Conservation (phyloP, 768 basidiomycete genomes). For the Boletus pseudo-olivaceus region DNA sequence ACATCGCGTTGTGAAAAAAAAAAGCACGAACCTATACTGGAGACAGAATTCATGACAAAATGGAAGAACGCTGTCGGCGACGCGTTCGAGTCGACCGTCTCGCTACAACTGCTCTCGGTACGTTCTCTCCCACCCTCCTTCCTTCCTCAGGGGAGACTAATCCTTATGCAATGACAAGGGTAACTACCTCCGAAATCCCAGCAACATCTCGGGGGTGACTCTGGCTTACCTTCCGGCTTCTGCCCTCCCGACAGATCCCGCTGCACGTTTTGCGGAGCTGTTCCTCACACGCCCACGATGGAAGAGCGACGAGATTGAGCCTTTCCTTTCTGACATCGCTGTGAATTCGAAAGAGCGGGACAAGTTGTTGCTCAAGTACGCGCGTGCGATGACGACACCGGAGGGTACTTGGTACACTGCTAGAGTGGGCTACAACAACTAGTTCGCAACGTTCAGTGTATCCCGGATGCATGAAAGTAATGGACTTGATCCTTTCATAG, state of each 20-base stretch:
- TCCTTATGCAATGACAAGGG: conserved; percentile 51
- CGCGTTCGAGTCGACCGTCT: conserved; percentile 60
- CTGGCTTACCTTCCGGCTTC: conserved; percentile 77
- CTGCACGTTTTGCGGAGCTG: conserved; percentile 80
- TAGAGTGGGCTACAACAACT: conserved; percentile 57
- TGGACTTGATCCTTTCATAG: background rate
- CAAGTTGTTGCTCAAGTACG: conserved; percentile 82
- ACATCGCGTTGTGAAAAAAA: background rate
- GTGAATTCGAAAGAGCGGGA: conserved; percentile 86
- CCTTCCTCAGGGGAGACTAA: background rate
- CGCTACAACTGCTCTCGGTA: conserved; percentile 68
- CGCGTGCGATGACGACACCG: conserved; percentile 67
- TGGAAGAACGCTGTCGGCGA: conserved; percentile 83
- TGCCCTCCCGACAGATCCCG: conserved; percentile 70
- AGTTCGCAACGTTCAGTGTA: background rate
- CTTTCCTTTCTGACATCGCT: conserved; percentile 79
- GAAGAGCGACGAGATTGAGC: conserved; percentile 75
- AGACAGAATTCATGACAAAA: conserved; percentile 51
- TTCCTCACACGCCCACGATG: conserved; percentile 79
- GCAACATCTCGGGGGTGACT: conserved; percentile 32
- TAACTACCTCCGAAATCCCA: conserved; percentile 56
- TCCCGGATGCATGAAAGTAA: background rate
- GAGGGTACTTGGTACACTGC: conserved; percentile 74
- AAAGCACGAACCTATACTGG: conserved; percentile 58
- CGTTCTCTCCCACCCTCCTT: background rate